Percentiles rank a stretch among this genome's conserved stretches.
Conservation (phyloP, 1,139 yeast genomes). For the Spencermartinsiella ligniputridi region DNA sequence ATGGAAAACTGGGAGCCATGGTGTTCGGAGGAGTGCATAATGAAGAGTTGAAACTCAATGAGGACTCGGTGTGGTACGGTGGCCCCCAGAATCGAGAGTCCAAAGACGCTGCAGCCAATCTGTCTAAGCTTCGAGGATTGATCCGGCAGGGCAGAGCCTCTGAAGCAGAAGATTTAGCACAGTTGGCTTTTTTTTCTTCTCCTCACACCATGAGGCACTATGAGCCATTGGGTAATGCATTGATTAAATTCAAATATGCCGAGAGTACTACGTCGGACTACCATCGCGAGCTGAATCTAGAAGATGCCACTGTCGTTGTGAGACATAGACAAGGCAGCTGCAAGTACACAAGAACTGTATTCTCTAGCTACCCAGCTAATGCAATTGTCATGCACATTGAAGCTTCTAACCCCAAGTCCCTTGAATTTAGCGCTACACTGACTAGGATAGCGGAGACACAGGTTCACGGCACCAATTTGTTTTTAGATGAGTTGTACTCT, state of each 20-base stretch:
- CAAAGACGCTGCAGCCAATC: conserved; percentile 3
- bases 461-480: neutral
- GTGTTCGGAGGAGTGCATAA: conserved; percentile 4
- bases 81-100: conserved; percentile 4
- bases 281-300: conserved; percentile 4
- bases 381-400: conserved; percentile 3
- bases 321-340: neutral
- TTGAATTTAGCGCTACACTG: neutral
- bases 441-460: neutral
- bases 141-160: conserved; percentile 2
- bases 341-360: neutral
- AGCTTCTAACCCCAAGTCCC: neutral
- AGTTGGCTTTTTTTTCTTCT: neutral
- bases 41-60: conserved; percentile 7
- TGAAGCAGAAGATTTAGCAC: conserved; percentile 8
- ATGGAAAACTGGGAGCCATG: conserved; percentile 13
- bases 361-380: conserved; percentile 3
- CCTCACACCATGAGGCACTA: conserved; percentile 5
- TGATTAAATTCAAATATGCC: conserved; percentile 2
- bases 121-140: conserved; percentile 6
- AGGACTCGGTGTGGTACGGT: conserved; percentile 13
- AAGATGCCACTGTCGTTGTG: neutral
- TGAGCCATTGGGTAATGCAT: conserved; percentile 3
- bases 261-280: neutral
- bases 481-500: conserved; percentile 1